These are phyloP conservation scores for Biscogniauxia marginata DNA, from an alignment of 2,329 filamentous ascomycete species.

Conservation along the genomic window DNA sequence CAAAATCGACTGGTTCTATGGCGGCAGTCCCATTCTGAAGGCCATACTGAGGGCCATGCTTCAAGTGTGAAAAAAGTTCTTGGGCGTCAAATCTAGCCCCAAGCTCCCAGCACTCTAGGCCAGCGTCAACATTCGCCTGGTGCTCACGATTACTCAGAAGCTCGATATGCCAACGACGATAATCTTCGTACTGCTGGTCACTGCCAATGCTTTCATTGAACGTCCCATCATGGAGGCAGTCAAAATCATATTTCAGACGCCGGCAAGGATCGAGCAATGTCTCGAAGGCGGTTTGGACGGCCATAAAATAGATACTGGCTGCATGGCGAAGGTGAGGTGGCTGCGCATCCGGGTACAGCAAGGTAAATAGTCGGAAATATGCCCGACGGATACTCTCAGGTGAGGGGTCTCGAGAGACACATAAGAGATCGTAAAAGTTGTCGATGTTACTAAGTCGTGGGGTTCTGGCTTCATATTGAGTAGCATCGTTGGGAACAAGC, in stretches of 20 bases:
- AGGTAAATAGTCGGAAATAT: conserved; percentile 44
- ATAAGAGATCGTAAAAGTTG: conserved; percentile 46
- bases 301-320: conserved; percentile 41
- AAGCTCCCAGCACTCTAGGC: conserved; percentile 1
- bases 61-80: background rate
- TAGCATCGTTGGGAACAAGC: conserved; percentile 13
- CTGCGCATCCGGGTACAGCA: conserved; percentile 45
- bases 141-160: background rate
- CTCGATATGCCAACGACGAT: background rate
- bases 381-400: conserved; percentile 40
- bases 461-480: background rate
- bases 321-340: conserved; percentile 38
- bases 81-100: conserved; percentile 5
- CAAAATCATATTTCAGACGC: conserved; percentile 41
- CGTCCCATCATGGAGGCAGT: background rate
- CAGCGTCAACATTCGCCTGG: background rate
- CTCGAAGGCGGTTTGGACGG: conserved; percentile 46
- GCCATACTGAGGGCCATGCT: background rate
- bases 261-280: conserved; percentile 44
- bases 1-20: conserved; percentile 13
- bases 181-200: background rate
- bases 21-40: background rate
- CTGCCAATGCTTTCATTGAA: conserved; percentile 10
- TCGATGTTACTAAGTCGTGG: conserved; percentile 10
- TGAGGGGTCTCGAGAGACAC: conserved; percentile 38